Evolutionary conservation across 2,329 filamentous ascomycete genomes (phyloP), one percentile per base, ranked within the genome.

Genomic region (Colletotrichum trifolii): DNA sequence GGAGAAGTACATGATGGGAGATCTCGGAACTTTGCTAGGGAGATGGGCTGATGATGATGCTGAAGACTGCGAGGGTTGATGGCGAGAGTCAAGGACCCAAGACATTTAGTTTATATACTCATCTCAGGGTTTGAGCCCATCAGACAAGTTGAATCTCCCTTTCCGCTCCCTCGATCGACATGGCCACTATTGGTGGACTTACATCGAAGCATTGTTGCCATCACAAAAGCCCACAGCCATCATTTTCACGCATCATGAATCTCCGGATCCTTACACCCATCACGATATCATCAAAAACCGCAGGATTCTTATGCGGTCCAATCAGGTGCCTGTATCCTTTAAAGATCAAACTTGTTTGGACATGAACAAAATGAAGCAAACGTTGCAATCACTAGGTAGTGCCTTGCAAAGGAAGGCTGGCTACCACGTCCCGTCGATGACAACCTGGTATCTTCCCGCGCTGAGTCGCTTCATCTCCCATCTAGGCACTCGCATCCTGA

Each of bases 171-270:
- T 4, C 25, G 25, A 5, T 25, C 25, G 25, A 25, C 38, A 5
- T 1, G 13, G 12, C 3, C 6, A 40, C 43, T 5, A 61, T 64
- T 61, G 50, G 49, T 50, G 45, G 61, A 55, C 57, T 61, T 61
- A 40, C 13, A 11, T 2, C 1, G 15, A 46, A 53, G 17, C 9
- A 47, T 52, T 7, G 4, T 25, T 25, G 25, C 25, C 25, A 25
- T 25, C 25, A 5, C 25, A 25, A 25, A 25, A 25, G 25, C 25
- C 25, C 25, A 25, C 25, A 25, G 25, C 25, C 25, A 25, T 4
- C 25, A 25, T 25, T 25, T 25, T 25, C 12, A 38, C 25, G 10
- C 15, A 9, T 36, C 8, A 15, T 13, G n/a, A 13, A 10, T 48
- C 49, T 53, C 54, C 48, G 60, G 25, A 60, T 64, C 54, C 48